These are phyloP conservation scores for Ascochyta fabae DNA, from an alignment of 2,329 filamentous ascomycete species.

Conservation along the genomic window DNA sequence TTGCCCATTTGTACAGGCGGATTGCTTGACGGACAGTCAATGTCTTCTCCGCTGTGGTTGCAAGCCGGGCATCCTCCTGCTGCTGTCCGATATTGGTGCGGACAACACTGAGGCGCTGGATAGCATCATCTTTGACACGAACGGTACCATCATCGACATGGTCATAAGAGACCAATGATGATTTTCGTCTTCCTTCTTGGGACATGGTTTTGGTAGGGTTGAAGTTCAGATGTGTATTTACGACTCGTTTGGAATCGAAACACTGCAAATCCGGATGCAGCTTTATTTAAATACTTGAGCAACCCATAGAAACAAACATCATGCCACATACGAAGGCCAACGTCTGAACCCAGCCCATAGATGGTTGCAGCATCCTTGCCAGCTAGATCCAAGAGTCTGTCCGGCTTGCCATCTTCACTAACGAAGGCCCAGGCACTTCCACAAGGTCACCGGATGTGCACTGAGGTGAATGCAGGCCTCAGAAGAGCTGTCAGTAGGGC, in stretches of 20 bases:
- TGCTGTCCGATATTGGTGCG: constrained; percentile 12
- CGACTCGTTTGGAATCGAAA: background rate
- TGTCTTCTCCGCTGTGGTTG: constrained; percentile 13
- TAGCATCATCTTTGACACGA: constrained; percentile 15
- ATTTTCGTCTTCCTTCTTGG: constrained; percentile 5
- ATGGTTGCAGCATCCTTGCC: constrained; percentile 7
- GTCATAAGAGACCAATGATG: constrained; percentile 10
- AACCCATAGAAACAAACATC: background rate
- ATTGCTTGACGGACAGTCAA: constrained; percentile 23
- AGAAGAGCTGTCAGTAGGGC: constrained; percentile 1
- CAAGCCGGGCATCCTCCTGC: constrained; percentile 17
- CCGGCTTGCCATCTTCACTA: background rate
- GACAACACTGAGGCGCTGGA: constrained; percentile 16
- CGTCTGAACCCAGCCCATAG: background rate
- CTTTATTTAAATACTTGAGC: constrained; percentile 4
- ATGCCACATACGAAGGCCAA: constrained; percentile 9
- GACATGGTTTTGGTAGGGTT: constrained; percentile 7
- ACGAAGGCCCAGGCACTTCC: constrained; percentile 1
- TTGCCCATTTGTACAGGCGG: constrained; percentile 75
- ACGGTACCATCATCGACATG: constrained; percentile 10
- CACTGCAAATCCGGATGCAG: background rate
- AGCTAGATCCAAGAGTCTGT: background rate
- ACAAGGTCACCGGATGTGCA: constrained; percentile 11
- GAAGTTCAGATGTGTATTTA: background rate
- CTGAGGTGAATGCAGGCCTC: background rate